phyloP scores from a whole-genome alignment of 225 moss, liverwort and hornwort genomes.

The Takakia lepidozioides region DNA sequence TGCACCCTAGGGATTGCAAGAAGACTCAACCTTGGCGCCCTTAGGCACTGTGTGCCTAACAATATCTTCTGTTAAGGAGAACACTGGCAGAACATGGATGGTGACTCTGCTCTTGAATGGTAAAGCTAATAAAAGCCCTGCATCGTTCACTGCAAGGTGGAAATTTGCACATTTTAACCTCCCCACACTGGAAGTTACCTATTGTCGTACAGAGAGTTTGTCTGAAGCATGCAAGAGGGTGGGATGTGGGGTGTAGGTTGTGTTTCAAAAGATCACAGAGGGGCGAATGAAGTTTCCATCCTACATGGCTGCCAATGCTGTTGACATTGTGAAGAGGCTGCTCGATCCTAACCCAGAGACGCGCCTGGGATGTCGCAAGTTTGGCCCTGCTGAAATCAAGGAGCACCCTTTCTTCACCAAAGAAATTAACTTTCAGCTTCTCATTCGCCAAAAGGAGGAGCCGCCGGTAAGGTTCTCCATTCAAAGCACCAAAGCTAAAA shows the following conservation, averaged over 20 bases:
- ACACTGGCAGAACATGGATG: too few relatives aligned
- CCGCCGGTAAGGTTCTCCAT: conserved; percentile 49
- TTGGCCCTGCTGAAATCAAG: conserved; percentile 61
- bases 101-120: too few relatives aligned
- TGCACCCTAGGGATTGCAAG: too few relatives aligned
- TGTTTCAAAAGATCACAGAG: conserved; percentile 86
- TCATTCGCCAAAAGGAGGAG: conserved; percentile 80
- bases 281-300: conserved; percentile 71
- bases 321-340: conserved; percentile 64
- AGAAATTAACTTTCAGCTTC: conserved; percentile 87
- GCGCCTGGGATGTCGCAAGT: conserved; percentile 67
- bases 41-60: too few relatives aligned
- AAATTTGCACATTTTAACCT: too few relatives aligned
- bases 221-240: not conserved
- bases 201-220: not conserved
- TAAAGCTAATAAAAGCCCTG: too few relatives aligned
- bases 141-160: too few relatives aligned
- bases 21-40: too few relatives aligned
- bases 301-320: conserved; percentile 54
- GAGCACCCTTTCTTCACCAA: conserved; percentile 84
- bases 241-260: conserved; percentile 30
- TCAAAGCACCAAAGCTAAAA: not conserved
- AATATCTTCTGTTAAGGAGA: too few relatives aligned
- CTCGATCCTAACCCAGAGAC: conserved; percentile 90
- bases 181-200: too few relatives aligned